A percentile compares a stretch with the other conserved stretches of the same genome.
phyloP scores from a whole-genome alignment of 129 eudicot species.

The Lonicera japonica region DNA sequence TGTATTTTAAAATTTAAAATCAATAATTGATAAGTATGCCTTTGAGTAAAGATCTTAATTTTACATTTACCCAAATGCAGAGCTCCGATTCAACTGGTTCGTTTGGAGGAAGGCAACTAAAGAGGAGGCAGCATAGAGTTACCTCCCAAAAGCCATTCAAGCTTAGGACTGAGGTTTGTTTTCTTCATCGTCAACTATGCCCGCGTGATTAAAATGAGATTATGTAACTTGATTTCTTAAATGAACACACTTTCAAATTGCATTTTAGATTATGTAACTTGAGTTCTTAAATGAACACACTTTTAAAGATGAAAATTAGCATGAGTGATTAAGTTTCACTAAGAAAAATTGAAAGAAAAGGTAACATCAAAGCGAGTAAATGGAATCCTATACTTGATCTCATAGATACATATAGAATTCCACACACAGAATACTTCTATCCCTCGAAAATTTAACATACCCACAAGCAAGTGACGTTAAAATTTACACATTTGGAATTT shows the following conservation, averaged over 20 bases:
- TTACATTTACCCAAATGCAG: conserved; percentile 23
- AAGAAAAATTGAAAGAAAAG: background rate
- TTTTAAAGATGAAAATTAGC: too few relatives aligned
- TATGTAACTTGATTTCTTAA: background rate
- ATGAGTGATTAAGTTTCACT: background rate
- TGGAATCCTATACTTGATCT: background rate
- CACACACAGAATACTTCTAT: background rate
- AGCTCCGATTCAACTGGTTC: conserved; percentile 66
- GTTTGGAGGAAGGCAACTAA: conserved; percentile 56
- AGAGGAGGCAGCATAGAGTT: conserved; percentile 40
- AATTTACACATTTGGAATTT: too few relatives aligned
- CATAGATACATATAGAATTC: background rate
- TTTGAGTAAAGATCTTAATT: background rate
- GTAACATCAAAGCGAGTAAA: background rate
- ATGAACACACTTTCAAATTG: background rate
- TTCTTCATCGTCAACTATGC: background rate
- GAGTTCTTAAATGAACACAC: too few relatives aligned
- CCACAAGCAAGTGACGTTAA: too few relatives aligned
- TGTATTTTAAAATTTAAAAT: background rate
- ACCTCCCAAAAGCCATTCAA: conserved; percentile 78
- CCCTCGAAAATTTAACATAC: background rate
- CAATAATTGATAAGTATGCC: background rate
- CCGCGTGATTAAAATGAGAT: background rate
- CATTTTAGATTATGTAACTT: too few relatives aligned
- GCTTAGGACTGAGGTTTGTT: conserved; percentile 79